Base-by-base conservation (phyloP, 805 yeast genomes). In the Metschnikowia hibisci region DNA sequence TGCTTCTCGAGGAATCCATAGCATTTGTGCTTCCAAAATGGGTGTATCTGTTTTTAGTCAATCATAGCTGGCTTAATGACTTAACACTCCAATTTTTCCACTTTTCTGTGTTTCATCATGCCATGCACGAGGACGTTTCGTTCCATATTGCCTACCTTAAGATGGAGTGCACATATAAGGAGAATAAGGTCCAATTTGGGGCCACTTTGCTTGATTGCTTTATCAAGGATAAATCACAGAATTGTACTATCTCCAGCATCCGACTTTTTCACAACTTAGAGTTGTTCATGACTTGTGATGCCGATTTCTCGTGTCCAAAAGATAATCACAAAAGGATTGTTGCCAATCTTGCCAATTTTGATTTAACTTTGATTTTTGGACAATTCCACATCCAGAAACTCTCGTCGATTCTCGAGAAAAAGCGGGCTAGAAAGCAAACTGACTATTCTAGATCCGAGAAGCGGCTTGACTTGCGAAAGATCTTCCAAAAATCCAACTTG, bases 141-240 rank as follows among this genome's bases (percentile, higher is more conserved):
- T 39, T 53, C 31, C 53, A 45, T 28, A 23, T 53, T 23, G 56
- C 48, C 38, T 51, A 47, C 34, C 29, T 44, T 30, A 43, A 51
- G 28, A 20, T 53, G 6, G 55, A 53, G 30, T 42, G 34, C 32
- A 33, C 48, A 3, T 32, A 32, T 26, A 32, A 32, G 27, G 12
- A 28, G 8, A 28, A 16, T n/a, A 25, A 39, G 6, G 45, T 43
- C 26, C 39, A 15, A 3, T 32, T 43, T 7, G 31, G 36, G 12
- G n/a, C 46, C 18, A 10, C 47, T 1, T 39, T 39, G 4, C 35
- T 51, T 7, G 53, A 53, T 27, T 51, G 54, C 4, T 47, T 43
- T 29, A 30, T 50, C 11, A 39, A 41, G 31, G 46, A 47, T 10
- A 16, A 23, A 11, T 20, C 43, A 5, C 15, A 34, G 9, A 34